These are phyloP conservation scores for Kluyveromyces sp. DNA, from an alignment of 1,139 yeast species.

Conservation along the genomic window DNA sequence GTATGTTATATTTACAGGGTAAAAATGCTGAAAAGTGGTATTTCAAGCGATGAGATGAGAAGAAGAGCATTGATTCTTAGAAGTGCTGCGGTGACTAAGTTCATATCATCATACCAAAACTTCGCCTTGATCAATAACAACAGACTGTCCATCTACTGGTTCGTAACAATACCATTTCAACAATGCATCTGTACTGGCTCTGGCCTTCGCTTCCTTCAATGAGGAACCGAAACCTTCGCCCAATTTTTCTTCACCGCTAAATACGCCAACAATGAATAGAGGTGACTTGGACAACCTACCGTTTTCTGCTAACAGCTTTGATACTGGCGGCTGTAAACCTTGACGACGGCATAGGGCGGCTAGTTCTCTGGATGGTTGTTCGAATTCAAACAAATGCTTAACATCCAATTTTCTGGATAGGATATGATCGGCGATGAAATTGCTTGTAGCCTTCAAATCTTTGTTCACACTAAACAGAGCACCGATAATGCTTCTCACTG, in stretches of 20 bases:
- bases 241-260: slow-evolving; percentile 70
- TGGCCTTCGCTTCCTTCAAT: slow-evolving; percentile 80
- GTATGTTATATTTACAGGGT: slow-evolving; percentile 7
- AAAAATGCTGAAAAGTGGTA: slow-evolving; percentile 3
- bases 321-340: slow-evolving; percentile 66
- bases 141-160: slow-evolving; percentile 46
- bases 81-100: no score
- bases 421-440: slow-evolving; percentile 65
- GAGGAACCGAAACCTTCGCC: slow-evolving; percentile 98
- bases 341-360: slow-evolving; percentile 73
- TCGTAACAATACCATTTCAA: slow-evolving; percentile 88
- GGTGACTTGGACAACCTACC: slow-evolving; percentile 85
- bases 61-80: no score
- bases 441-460: slow-evolving; percentile 40
- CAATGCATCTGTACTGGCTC: slow-evolving; percentile 87
- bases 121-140: slow-evolving; percentile 38
- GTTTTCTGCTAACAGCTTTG: slow-evolving; percentile 83
- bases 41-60: slow-evolving; percentile 1
- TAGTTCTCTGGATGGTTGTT: slow-evolving; percentile 80
- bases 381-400: slow-evolving; percentile 67
- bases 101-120: slow-evolving; percentile 32
- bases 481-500: slow-evolving; percentile 67
- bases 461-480: slow-evolving; percentile 56
- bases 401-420: slow-evolving; percentile 74
- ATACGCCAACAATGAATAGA: slow-evolving; percentile 85